Conservation (phyloP, 2,329 filamentous ascomycete genomes). For the Coniella lustricola region DNA sequence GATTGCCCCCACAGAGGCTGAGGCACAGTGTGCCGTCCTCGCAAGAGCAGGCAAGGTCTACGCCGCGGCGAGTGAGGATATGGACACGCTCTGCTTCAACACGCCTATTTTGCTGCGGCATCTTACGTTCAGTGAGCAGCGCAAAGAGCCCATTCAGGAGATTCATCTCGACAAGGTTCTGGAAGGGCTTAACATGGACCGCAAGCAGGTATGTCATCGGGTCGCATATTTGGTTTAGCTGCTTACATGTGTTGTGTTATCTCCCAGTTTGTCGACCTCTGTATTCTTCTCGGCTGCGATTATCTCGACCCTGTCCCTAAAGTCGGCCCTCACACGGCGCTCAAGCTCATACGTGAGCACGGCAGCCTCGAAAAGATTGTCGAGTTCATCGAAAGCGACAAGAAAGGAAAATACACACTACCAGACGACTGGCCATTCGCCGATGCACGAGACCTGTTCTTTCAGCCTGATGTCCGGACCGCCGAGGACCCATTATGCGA, state of each 20-base stretch:
- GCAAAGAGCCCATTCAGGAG: constrained; percentile 96
- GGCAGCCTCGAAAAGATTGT: constrained; percentile 82
- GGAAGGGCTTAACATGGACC: constrained; percentile 81
- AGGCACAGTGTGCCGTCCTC: constrained; percentile 89
- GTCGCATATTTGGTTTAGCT: background rate
- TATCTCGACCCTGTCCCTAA: constrained; percentile 97
- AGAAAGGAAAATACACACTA: constrained; percentile 72
- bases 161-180: constrained; percentile 83
- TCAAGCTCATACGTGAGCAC: constrained; percentile 91
- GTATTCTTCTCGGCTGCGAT: constrained; percentile 94
- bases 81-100: constrained; percentile 97
- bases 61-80: constrained; percentile 93
- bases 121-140: constrained; percentile 92
- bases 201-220: constrained; percentile 57
- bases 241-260: constrained; percentile 6
- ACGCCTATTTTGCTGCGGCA: constrained; percentile 85
- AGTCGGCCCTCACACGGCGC: constrained; percentile 81
- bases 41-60: constrained; percentile 92
- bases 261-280: constrained; percentile 85
- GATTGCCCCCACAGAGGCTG: constrained; percentile 90
- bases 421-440: constrained; percentile 96
- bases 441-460: constrained; percentile 87
- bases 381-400: constrained; percentile 67
- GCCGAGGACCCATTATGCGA: constrained; percentile 85
- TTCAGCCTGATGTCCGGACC: constrained; percentile 77